These are phyloP conservation scores for Populus davidiana DNA, from an alignment of 345 rosid genomes.

Conservation along the genomic window DNA sequence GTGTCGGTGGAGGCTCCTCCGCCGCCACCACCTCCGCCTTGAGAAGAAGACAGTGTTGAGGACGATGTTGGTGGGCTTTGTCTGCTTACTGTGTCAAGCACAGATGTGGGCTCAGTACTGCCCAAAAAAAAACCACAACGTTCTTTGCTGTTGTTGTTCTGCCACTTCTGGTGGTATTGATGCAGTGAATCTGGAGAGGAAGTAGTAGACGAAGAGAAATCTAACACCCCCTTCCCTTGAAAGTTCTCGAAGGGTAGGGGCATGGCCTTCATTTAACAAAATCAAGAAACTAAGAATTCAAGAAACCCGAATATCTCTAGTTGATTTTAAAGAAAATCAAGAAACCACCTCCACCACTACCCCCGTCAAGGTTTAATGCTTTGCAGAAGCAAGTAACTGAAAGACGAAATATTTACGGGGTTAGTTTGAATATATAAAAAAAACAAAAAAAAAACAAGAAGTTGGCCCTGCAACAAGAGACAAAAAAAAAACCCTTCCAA, in stretches of 20 bases:
- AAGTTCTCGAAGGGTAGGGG: slow-evolving; percentile 74
- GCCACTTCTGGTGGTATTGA: slow-evolving; percentile 27
- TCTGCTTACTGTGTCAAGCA: slow-evolving; percentile 50
- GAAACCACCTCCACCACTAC: neutral
- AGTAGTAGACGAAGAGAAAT: slow-evolving; percentile 13
- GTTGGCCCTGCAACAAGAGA: slow-evolving; percentile 2
- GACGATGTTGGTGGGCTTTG: slow-evolving; percentile 61
- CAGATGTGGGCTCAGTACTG: slow-evolving; percentile 55
- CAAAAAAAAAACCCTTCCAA: neutral
- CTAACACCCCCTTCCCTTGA: slow-evolving; percentile 70
- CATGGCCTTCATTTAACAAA: slow-evolving; percentile 63
- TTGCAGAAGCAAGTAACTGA: neutral
- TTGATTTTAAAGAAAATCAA: slow-evolving; percentile 10
- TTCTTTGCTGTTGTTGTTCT: slow-evolving; percentile 23
- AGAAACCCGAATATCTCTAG: slow-evolving; percentile 28
- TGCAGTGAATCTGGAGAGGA: slow-evolving; percentile 25
- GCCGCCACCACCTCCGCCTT: slow-evolving; percentile 40
- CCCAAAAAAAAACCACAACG: slow-evolving; percentile 44
- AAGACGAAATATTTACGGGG: neutral
- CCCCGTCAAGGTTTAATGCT: neutral
- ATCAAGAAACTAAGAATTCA: slow-evolving; percentile 12
- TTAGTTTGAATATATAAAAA: neutral
- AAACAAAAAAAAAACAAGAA: neutral
- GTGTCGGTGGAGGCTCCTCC: slow-evolving; percentile 41
- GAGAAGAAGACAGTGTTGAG: slow-evolving; percentile 78